Evolutionary conservation across 2,329 filamentous ascomycete genomes (phyloP).

Genomic region (Pseudonectria buxi): DNA sequence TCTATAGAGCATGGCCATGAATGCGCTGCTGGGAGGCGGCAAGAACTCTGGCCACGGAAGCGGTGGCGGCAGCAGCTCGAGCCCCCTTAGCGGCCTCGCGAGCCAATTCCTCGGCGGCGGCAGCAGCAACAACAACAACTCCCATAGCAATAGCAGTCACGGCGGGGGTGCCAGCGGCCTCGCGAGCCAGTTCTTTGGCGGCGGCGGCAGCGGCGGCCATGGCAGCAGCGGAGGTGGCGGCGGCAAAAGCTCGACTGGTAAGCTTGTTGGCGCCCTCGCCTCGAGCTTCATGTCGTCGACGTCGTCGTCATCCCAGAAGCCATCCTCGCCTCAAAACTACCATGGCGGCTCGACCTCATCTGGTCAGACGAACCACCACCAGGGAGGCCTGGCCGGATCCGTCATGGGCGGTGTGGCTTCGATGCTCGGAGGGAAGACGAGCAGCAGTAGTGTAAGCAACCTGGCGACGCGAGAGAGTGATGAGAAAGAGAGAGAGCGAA

Average conservation of each 20-base stretch:
- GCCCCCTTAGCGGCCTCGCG: slow-evolving; percentile 37
- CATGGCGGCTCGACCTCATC: slow-evolving; percentile 38
- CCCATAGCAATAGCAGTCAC: slow-evolving; percentile 31
- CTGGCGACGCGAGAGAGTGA: background rate
- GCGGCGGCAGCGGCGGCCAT: slow-evolving; percentile 14
- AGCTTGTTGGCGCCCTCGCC: slow-evolving; percentile 51
- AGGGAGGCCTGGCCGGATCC: slow-evolving; percentile 44
- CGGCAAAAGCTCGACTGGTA: slow-evolving; percentile 38
- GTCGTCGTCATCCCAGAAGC: slow-evolving; percentile 38
- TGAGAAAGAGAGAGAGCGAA: background rate
- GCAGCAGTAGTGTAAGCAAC: slow-evolving; percentile 25
- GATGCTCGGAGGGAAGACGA: slow-evolving; percentile 45
- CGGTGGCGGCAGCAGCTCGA: slow-evolving; percentile 28
- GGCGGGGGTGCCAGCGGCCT: slow-evolving; percentile 34
- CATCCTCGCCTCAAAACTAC: slow-evolving; percentile 39
- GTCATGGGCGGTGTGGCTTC: slow-evolving; percentile 50
- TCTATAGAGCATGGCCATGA: slow-evolving; percentile 52
- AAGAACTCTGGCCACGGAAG: slow-evolving; percentile 27
- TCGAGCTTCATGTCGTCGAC: slow-evolving; percentile 48
- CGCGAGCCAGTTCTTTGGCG: slow-evolving; percentile 41
- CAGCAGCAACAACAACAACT: slow-evolving; percentile 25
- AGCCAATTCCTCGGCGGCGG: slow-evolving; percentile 37
- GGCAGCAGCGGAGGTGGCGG: slow-evolving; percentile 27
- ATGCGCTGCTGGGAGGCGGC: slow-evolving; percentile 47
- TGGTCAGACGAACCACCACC: slow-evolving; percentile 31